phyloP scores from a whole-genome alignment of 2,329 filamentous ascomycete species.

The Exophiala mesophila region DNA sequence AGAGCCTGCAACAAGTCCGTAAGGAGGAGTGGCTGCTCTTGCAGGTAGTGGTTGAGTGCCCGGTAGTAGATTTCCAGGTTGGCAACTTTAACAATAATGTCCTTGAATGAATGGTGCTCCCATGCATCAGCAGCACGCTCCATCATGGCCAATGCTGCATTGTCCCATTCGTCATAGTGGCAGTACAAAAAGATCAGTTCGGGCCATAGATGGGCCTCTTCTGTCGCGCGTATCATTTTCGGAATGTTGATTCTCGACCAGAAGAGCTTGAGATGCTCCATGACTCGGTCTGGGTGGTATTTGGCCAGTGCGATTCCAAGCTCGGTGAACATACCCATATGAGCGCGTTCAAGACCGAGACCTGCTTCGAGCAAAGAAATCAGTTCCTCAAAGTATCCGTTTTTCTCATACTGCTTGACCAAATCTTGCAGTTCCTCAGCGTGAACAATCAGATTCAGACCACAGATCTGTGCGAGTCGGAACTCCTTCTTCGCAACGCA shows the following conservation, averaged over 20 bases:
- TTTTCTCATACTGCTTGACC: conserved; percentile 92
- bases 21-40: conserved; percentile 90
- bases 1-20: conserved; percentile 92
- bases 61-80: conserved; percentile 99
- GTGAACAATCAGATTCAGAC: conserved; percentile 95
- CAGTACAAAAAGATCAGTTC: conserved; percentile 97
- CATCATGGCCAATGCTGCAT: conserved; percentile 95
- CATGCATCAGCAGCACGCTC: conserved; percentile 95
- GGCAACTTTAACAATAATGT: conserved; percentile 94
- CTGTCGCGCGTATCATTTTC: conserved; percentile 88
- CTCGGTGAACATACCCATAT: conserved; percentile 97
- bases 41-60: conserved; percentile 91
- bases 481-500: conserved; percentile 98
- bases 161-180: conserved; percentile 98
- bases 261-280: conserved; percentile 99
- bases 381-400: conserved; percentile 97
- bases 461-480: conserved; percentile 96
- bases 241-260: conserved; percentile 97
- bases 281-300: conserved; percentile 90
- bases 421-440: conserved; percentile 90
- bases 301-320: conserved; percentile 87
- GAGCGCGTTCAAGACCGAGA: conserved; percentile 81
- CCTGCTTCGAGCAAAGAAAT: conserved; percentile 92
- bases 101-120: conserved; percentile 99
- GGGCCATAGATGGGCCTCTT: conserved; percentile 94